Evolutionary conservation across 495 filamentous ascomycete species (phyloP).

Genomic region (Daldinia bambusicola): DNA sequence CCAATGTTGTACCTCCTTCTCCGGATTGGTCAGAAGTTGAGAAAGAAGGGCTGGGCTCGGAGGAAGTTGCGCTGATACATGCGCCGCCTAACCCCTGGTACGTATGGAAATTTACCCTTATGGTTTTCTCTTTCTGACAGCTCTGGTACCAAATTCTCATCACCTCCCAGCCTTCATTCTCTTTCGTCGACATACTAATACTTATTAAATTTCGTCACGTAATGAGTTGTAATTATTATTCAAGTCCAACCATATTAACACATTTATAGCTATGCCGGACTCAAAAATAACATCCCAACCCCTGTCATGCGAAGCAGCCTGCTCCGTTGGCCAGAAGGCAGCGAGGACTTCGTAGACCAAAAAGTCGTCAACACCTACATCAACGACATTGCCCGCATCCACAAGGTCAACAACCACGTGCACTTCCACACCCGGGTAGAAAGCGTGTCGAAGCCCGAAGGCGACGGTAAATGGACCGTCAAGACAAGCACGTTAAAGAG

Average conservation of each 20-base stretch:
- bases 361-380: conserved; percentile 67
- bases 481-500: conserved; percentile 49
- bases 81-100: conserved; percentile 55
- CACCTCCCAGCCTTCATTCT: neutral
- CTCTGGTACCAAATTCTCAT: neutral
- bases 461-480: conserved; percentile 62
- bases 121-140: neutral
- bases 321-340: conserved; percentile 69
- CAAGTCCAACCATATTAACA: neutral
- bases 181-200: neutral
- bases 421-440: conserved; percentile 68
- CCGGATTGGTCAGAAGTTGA: conserved; percentile 49
- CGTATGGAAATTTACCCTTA: neutral
- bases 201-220: neutral
- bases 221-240: neutral
- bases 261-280: conserved; percentile 67
- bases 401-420: conserved; percentile 61
- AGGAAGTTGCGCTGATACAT: conserved; percentile 39
- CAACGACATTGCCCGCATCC: conserved; percentile 61
- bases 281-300: conserved; percentile 74
- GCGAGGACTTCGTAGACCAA: conserved; percentile 66
- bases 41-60: conserved; percentile 40
- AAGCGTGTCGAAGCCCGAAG: conserved; percentile 56
- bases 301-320: conserved; percentile 67
- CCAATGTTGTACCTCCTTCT: conserved; percentile 56